A percentile compares a stretch with the other conserved stretches of the same genome.
These are phyloP conservation scores for Phytophthora idaei DNA, from an alignment of 352 stramenopile genomes.

Conservation along the genomic window DNA sequence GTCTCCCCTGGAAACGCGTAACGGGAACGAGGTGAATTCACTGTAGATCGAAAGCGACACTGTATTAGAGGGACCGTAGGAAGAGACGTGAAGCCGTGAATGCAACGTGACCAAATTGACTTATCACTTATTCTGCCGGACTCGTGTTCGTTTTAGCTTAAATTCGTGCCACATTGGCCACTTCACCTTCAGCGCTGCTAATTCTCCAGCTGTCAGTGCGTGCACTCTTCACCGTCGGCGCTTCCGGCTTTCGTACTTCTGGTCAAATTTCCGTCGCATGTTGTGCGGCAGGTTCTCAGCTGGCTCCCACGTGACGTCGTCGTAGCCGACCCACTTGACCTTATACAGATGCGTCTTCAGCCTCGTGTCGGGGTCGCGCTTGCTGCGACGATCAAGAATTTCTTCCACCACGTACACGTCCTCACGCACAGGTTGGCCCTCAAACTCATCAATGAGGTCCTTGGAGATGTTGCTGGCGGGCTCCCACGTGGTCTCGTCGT, in stretches of 20 bases:
- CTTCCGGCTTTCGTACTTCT: constrained; percentile 72
- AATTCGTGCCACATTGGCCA: too few relatives aligned
- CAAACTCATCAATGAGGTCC: constrained; percentile 81
- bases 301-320: constrained; percentile 80
- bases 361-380: constrained; percentile 65
- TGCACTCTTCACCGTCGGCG: constrained; percentile 2
- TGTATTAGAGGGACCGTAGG: too few relatives aligned
- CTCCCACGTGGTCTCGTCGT: constrained; percentile 82
- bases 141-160: not conserved
- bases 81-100: too few relatives aligned
- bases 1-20: too few relatives aligned
- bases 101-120: too few relatives aligned
- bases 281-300: constrained; percentile 81
- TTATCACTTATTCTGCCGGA: too few relatives aligned
- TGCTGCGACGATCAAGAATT: constrained; percentile 68
- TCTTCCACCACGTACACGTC: constrained; percentile 82
- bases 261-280: constrained; percentile 78
- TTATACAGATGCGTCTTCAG: constrained; percentile 83
- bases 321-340: constrained; percentile 89
- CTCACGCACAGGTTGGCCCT: constrained; percentile 70
- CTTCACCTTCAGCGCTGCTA: not conserved
- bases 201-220: not conserved
- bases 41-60: too few relatives aligned
- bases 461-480: constrained; percentile 79
- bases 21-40: too few relatives aligned